Conservation (phyloP, 306 rosid species). For the Cicer judaicum region DNA sequence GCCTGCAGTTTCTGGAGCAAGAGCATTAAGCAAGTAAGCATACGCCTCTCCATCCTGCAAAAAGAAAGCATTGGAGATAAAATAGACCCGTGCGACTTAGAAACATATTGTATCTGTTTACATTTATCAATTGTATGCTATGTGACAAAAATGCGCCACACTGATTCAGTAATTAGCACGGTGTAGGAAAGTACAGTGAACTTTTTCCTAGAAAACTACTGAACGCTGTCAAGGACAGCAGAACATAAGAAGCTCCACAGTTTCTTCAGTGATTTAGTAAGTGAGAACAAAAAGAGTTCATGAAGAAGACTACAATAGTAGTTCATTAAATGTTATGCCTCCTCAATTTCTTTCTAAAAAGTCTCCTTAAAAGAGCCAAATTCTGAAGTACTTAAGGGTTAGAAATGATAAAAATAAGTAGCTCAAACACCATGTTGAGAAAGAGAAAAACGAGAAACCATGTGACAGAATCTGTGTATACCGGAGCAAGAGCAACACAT, state of each 20-base stretch:
- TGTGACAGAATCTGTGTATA: not conserved
- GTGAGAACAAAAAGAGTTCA: conserved; percentile 17
- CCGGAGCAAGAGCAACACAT: not conserved
- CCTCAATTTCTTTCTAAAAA: not conserved
- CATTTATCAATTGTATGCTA: conserved; percentile 2
- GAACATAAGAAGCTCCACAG: conserved; percentile 31
- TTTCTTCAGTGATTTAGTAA: conserved; percentile 31
- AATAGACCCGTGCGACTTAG: conserved; percentile 16
- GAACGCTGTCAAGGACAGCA: conserved; percentile 30
- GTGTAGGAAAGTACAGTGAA: conserved; percentile 19
- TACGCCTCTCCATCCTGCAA: conserved; percentile 96
- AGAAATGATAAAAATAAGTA: not conserved
- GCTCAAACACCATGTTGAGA: not conserved
- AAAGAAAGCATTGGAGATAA: conserved; percentile 44
- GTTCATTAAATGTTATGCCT: conserved; percentile 7
- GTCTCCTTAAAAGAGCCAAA: conserved; percentile 9
- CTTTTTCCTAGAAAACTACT: conserved; percentile 32
- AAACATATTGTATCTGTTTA: conserved; percentile 29
- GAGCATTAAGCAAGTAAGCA: conserved; percentile 89
- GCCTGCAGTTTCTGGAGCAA: conserved; percentile 93
- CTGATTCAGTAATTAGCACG: conserved; percentile 32
- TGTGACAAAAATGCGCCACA: conserved; percentile 17
- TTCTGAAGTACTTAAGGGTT: conserved; percentile 1
- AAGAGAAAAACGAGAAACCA: not conserved
- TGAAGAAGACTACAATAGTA: conserved; percentile 12